A percentile compares a stretch with the other conserved stretches of the same genome.
Evolutionary conservation across 2,329 filamentous ascomycete species (phyloP).

Genomic region (Fusarium oxysporum): DNA sequence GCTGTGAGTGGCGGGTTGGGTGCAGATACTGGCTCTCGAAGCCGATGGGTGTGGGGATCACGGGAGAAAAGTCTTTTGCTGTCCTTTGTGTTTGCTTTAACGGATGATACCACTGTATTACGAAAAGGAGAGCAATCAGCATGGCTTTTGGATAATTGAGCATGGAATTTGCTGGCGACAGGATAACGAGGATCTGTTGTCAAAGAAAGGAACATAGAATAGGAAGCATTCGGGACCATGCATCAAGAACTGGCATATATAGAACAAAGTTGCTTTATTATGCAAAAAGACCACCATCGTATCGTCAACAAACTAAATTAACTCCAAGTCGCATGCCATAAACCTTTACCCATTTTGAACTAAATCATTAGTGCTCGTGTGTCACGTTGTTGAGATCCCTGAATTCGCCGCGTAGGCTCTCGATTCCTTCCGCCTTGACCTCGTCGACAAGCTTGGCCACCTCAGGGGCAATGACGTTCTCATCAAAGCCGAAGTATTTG

Average conservation of each 20-base stretch:
- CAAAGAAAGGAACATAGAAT: not conserved
- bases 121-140: not conserved
- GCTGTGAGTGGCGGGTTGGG: not conserved
- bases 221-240: not conserved
- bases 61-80: not conserved
- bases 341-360: slow-evolving; percentile 9
- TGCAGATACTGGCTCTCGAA: not conserved
- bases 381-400: slow-evolving; percentile 45
- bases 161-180: not conserved
- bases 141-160: not conserved
- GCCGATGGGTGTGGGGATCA: not conserved
- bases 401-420: slow-evolving; percentile 49
- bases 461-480: slow-evolving; percentile 53
- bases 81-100: not conserved
- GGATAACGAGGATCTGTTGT: not conserved
- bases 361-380: slow-evolving; percentile 33
- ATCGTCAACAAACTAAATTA: slow-evolving; percentile 7
- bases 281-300: slow-evolving; percentile 5
- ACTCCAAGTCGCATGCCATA: slow-evolving; percentile 18
- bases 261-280: slow-evolving; percentile 21
- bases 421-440: slow-evolving; percentile 47
- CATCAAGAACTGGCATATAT: not conserved
- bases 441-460: slow-evolving; percentile 51
- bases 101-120: not conserved
- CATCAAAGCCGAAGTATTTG: slow-evolving; percentile 66